Evolutionary conservation across 306 rosid genomes (phyloP).

Genomic region (Trichosanthes cucumerina): DNA sequence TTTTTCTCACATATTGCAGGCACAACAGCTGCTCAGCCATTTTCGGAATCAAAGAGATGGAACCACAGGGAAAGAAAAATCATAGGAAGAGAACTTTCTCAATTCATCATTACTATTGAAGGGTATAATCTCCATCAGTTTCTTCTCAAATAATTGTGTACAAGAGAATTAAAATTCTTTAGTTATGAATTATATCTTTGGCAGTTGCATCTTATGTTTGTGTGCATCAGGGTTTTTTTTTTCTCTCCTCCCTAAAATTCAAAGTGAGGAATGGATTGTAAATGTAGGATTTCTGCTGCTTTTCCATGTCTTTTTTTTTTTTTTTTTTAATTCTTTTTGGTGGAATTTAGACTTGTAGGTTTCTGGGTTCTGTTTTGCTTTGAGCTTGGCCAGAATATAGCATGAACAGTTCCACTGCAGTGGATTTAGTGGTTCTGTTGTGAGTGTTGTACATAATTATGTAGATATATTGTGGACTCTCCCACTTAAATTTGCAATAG

Average conservation of each 20-base stretch:
- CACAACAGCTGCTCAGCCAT: slow-evolving; percentile 87
- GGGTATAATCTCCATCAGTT: slow-evolving; percentile 9
- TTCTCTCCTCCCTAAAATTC: slow-evolving; percentile 10
- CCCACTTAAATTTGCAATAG: neutral
- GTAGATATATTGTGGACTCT: slow-evolving; percentile 24
- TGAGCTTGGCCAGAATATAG: slow-evolving; percentile 18
- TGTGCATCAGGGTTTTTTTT: slow-evolving; percentile 10
- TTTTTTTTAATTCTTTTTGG: neutral
- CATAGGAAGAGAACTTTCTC: slow-evolving; percentile 28
- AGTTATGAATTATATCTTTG: slow-evolving; percentile 21
- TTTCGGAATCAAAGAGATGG: slow-evolving; percentile 75
- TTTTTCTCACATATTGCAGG: slow-evolving; percentile 34
- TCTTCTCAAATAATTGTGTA: neutral
- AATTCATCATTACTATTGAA: neutral
- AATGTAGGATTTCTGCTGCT: slow-evolving; percentile 7
- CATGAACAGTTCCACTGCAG: slow-evolving; percentile 1
- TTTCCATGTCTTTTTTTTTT: neutral
- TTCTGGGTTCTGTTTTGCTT: neutral
- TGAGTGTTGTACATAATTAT: slow-evolving; percentile 28
- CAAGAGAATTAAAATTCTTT: slow-evolving; percentile 29
- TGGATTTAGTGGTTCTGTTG: slow-evolving; percentile 6
- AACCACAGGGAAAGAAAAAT: slow-evolving; percentile 49
- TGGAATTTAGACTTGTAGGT: neutral
- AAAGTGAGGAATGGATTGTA: slow-evolving; percentile 17
- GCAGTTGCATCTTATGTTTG: slow-evolving; percentile 5